Percentiles rank a stretch among this genome's conserved stretches.
Conservation (phyloP, 805 yeast species). For the Wickerhamiella spandovensis region DNA sequence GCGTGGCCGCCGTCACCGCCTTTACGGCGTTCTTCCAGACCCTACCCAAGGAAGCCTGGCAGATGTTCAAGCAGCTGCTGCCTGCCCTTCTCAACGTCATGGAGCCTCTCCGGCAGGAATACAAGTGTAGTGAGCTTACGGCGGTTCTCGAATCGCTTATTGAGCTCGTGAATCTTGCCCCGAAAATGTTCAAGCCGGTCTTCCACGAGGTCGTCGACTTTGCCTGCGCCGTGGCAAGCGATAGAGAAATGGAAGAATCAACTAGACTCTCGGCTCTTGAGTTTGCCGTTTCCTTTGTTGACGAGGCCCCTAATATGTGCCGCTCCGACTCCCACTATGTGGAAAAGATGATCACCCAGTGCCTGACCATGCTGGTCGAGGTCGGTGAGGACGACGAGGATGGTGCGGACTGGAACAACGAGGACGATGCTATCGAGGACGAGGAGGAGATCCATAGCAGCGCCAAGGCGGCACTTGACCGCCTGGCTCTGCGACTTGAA, state of each 20-base stretch:
- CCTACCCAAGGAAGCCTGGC: slow-evolving; percentile 70
- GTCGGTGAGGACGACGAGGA: slow-evolving; percentile 83
- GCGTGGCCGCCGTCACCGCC: slow-evolving; percentile 84
- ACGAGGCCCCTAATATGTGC: slow-evolving; percentile 92
- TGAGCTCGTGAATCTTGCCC: slow-evolving; percentile 85
- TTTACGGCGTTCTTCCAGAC: slow-evolving; percentile 80
- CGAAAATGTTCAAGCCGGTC: slow-evolving; percentile 86
- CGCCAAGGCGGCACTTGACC: slow-evolving; percentile 88
- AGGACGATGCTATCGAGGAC: slow-evolving; percentile 67
- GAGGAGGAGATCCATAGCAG: slow-evolving; percentile 79
- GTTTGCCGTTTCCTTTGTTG: slow-evolving; percentile 78
- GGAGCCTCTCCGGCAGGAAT: slow-evolving; percentile 67
- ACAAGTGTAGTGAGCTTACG: slow-evolving; percentile 70
- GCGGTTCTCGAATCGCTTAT: slow-evolving; percentile 80
- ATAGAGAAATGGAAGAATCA: slow-evolving; percentile 61
- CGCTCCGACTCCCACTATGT: slow-evolving; percentile 63
- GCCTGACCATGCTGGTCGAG: slow-evolving; percentile 80
- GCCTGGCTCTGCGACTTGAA: slow-evolving; percentile 70
- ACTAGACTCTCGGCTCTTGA: slow-evolving; percentile 84
- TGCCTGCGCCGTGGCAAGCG: slow-evolving; percentile 69
- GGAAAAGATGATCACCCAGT: slow-evolving; percentile 53
- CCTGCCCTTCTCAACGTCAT: slow-evolving; percentile 78
- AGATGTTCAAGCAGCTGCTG: slow-evolving; percentile 56
- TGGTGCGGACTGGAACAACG: slow-evolving; percentile 73
- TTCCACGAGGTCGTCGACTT: slow-evolving; percentile 80